Evolutionary conservation across 2,329 filamentous ascomycete species (phyloP), one percentile per base, ranked within the genome.

Genomic region (Fusarium ramigenum): DNA sequence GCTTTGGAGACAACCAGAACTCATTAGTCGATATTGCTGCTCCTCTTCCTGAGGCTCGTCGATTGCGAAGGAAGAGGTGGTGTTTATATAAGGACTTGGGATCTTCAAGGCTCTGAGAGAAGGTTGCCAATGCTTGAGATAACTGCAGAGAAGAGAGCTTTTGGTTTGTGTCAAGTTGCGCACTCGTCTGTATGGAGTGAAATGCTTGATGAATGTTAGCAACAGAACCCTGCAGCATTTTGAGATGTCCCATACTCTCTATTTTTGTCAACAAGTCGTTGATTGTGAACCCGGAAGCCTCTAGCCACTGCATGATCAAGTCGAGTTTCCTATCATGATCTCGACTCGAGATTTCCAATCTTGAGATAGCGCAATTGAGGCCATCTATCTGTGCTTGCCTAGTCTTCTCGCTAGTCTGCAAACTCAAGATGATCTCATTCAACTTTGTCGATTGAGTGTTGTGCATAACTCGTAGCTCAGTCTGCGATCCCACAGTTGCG

Each of bases 381-480:
- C 34, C 28, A 7, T 67, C 40, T 1, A 63, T 42, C 0, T 49
- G 66, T 0, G 10, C 8, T 1, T 57, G 49, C 11, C 50, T 49
- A 11, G 19, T 49, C 5, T 47, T 32, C 5, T 62, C 43, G 2
- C 16, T 37, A 0, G 19, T 32, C 2, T 69, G 19, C 1, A 69
- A 18, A 3, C 25, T 37, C 4, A 5, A 1, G 6, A 69, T 62
- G 4, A 69, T 67, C 0, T 58, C 57, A 11, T 52, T 36, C 4
- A 69, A 40, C 1, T 58, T 69, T 4, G 11, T 16, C 2, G 66
- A 54, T 4, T 68, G 66, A 0, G 34, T 34, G 1, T 34, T 10
- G 1, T 67, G 59, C 53, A 72, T 69, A 12, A 64, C 32, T 1
- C 60, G 60, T 12, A 72, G 25, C 25, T 72, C 68, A 5, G 63